Evolutionary conservation across 1,139 yeast species (phyloP), one percentile per base, ranked within the genome.

Genomic region (Saccharomyces hybrid): DNA sequence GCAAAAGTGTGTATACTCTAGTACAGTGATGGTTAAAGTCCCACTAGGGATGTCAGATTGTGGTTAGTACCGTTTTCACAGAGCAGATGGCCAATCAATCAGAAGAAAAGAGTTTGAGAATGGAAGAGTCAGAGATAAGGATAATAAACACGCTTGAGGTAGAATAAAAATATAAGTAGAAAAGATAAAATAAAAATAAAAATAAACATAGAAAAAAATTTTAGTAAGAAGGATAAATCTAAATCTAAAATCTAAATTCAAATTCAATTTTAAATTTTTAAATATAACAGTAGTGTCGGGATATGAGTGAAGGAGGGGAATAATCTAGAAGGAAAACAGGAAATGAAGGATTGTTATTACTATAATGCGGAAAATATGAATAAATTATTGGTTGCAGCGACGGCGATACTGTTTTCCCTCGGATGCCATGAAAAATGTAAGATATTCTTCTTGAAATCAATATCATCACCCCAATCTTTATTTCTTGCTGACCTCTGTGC

Each of bases 391-490:
- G 99, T 95, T 32, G 99, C 99, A 52, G 98, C 99, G 68, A 95
- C 88, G 48, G 99, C 99, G 62, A 95, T 96, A 52, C 95, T 86
- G 74, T 93, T 89, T 75, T 95, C 99, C 66, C 78, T 80, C 60
- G 99, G 99, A 76, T 95, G 99, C 99, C 99, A 95, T 69, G 98
- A 90, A 72, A 90, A 79, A 75, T 93, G 98, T 73, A 93, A 79
- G 60, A 95, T 91, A 73, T 90, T 87, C 79, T 91, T 91, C 73
- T 91, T 90, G 75, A 90, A 93, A 73, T 95, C 98, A 66, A 91
- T 87, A 61, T 84, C 85, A 70, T 88, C 95, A 53, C 70, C 74
- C 70, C 86, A 83, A 66, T 87, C 95, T 65, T 80, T 73, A 56
- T 78, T 78, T 55, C 77, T 75, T 55, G 65, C 62, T 34, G 69